A percentile compares a stretch with the other conserved stretches of the same genome.
These are phyloP conservation scores for Rhinocladiella similis DNA, from an alignment of 2,329 filamentous ascomycete species.

Conservation along the genomic window DNA sequence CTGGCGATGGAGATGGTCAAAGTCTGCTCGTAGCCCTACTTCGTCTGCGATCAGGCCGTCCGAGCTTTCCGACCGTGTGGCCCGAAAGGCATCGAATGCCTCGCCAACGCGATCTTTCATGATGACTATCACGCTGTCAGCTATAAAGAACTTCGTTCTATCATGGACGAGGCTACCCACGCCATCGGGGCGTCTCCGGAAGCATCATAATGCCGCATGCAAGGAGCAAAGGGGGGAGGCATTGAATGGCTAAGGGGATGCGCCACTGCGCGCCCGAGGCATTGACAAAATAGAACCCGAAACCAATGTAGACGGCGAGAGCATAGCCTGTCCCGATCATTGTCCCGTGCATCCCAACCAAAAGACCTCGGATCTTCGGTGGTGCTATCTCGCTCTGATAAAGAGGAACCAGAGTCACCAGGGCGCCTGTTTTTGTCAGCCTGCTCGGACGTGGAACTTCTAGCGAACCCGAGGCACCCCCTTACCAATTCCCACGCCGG, in stretches of 20 bases:
- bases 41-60: neutral
- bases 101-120: slow-evolving; percentile 26
- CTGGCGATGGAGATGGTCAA: slow-evolving; percentile 3
- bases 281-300: slow-evolving; percentile 14
- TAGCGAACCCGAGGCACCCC: neutral
- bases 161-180: neutral
- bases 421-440: neutral
- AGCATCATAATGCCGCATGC: slow-evolving; percentile 41
- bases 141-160: too few relatives aligned
- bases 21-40: slow-evolving; percentile 15
- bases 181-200: slow-evolving; percentile 32
- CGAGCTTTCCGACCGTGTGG: neutral
- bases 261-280: slow-evolving; percentile 13
- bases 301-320: slow-evolving; percentile 13
- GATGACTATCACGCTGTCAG: slow-evolving; percentile 13
- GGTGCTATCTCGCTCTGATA: slow-evolving; percentile 47
- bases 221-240: slow-evolving; percentile 18
- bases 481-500: slow-evolving; percentile 15
- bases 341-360: slow-evolving; percentile 15
- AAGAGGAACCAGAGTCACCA: slow-evolving; percentile 37
- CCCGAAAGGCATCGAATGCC: slow-evolving; percentile 2
- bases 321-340: slow-evolving; percentile 12
- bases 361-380: slow-evolving; percentile 28
- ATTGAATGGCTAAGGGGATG: slow-evolving; percentile 16
- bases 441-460: slow-evolving; percentile 10